Evolutionary conservation across 2,329 filamentous ascomycete genomes (phyloP), one percentile per base, ranked within the genome.

Genomic region (Cladosporium sp.): DNA sequence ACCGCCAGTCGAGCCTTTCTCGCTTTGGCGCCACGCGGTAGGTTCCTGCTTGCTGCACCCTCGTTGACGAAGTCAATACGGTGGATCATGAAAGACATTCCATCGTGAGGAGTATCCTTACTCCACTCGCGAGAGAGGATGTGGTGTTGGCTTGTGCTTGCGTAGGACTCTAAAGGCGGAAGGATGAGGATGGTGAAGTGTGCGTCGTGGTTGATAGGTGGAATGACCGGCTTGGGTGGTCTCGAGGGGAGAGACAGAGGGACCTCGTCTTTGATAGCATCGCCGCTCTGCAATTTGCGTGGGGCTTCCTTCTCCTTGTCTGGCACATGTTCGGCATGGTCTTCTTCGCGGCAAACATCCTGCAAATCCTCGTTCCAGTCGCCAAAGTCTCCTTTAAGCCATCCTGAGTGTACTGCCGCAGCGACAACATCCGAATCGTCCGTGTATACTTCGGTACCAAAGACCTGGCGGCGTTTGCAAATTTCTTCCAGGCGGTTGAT

Each of bases 341-440:
- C 25, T 11, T 66, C 77, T 10, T 81, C 79, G 63, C 72, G 49
- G 81, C 76, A 70, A 10, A 76, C 61, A 49, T 74, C 69, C 21
- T 69, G 69, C 30, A 77, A 63, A 59, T 76, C 75, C 8, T 71
- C 70, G 62, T 74, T 76, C 59, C 63, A 70, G 7, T 93, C 88
- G 5, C 88, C 83, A 90, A 93, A 97, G 72, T 93, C 92, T 36
- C 94, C 94, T 49, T 89, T 88, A 70, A 99, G 90, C 88, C 93
- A 98, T 3, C 95, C 95, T 1, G 89, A 89, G 76, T 99, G 95
- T 54, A 99, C 94, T 66, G 93, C 94, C 2, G 94, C 93, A 0
- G 93, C 94, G 26, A 99, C 85, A 0, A 95, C 88, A 74, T 99
- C 95, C 0, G 93, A 97, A 77, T 99, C 95, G 71, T 99, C 95